A percentile compares a stretch with the other conserved stretches of the same genome.
These are phyloP conservation scores for Primulina eburnea DNA, from an alignment of 257 asterid species.

Conservation along the genomic window DNA sequence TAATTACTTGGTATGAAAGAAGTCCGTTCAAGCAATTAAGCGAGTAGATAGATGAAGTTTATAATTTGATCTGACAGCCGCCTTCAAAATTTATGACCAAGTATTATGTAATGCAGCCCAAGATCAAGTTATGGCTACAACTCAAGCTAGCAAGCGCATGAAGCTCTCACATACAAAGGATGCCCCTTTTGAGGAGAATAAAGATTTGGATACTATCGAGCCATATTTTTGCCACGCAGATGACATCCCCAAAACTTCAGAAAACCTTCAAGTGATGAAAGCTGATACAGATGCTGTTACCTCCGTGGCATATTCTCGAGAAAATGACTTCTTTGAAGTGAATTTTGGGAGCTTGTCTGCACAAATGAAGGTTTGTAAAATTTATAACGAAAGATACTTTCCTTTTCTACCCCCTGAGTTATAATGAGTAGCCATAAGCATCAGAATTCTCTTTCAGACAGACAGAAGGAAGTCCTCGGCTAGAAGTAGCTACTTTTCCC, in stretches of 20 bases:
- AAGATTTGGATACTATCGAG: constrained; percentile 18
- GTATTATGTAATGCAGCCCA: constrained; percentile 38
- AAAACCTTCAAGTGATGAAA: neutral
- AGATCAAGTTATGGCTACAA: constrained; percentile 25
- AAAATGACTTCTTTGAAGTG: constrained; percentile 14
- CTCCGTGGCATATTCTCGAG: constrained; percentile 28
- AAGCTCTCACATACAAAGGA: constrained; percentile 31
- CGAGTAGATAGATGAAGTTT: constrained; percentile 4
- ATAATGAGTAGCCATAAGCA: neutral
- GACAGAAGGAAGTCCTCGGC: neutral
- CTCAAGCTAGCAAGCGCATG: constrained; percentile 33
- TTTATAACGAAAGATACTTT: constrained; percentile 11
- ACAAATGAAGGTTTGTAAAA: constrained; percentile 29
- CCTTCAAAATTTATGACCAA: constrained; percentile 3
- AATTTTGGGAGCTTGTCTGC: constrained; percentile 27
- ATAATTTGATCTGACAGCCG: neutral
- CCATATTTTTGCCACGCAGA: constrained; percentile 19
- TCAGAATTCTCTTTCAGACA: neutral
- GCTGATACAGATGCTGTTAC: constrained; percentile 19
- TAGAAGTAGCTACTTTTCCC: neutral
- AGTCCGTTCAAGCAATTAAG: neutral
- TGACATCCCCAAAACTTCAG: neutral
- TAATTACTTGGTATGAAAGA: neutral
- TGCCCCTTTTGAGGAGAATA: constrained; percentile 23
- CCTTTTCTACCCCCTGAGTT: neutral